These are phyloP conservation scores for Botrytis tulipae DNA, from an alignment of 2,329 filamentous ascomycete species.

Conservation along the genomic window DNA sequence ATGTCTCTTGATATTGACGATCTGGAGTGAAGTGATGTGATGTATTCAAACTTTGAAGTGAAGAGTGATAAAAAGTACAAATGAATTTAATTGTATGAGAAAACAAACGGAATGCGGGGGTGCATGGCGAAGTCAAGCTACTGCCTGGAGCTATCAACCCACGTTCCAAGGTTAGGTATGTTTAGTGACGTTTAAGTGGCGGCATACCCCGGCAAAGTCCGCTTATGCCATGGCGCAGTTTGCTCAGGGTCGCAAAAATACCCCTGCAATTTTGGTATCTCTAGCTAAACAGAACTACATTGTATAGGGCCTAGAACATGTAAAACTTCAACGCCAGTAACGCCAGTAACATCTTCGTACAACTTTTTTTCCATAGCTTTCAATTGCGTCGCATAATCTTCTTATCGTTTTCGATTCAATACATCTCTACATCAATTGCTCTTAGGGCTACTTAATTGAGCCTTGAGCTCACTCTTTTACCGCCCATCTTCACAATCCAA, in stretches of 20 bases:
- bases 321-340: background rate
- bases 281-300: background rate
- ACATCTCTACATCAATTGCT: no score
- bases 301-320: background rate
- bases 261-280: conserved; percentile 8
- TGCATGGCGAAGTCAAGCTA: conserved; percentile 17
- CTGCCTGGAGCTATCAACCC: conserved; percentile 13
- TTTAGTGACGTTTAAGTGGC: conserved; percentile 13
- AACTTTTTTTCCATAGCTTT: background rate
- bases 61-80: background rate
- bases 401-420: background rate
- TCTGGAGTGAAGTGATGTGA: background rate
- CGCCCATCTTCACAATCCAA: no score
- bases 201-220: background rate
- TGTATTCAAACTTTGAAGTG: background rate
- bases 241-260: background rate
- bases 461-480: no score
- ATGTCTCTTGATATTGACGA: background rate
- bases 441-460: background rate
- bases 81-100: background rate
- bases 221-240: background rate
- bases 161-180: background rate
- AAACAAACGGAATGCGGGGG: conserved; percentile 4
- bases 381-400: background rate
- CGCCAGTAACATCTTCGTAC: background rate